These are phyloP conservation scores for Prunus mongolica DNA, from an alignment of 306 rosid genomes.

Conservation along the genomic window DNA sequence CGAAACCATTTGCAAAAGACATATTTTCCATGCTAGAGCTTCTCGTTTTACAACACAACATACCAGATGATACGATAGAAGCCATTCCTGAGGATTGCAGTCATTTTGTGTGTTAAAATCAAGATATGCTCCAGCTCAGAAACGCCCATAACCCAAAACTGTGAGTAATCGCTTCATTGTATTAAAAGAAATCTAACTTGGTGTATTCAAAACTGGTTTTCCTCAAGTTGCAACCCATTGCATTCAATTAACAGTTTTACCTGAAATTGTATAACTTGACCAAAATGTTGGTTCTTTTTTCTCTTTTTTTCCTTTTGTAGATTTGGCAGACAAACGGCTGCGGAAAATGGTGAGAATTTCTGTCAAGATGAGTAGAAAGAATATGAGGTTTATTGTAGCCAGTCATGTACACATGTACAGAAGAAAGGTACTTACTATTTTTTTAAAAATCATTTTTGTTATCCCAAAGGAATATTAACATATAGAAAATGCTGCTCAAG, in stretches of 20 bases:
- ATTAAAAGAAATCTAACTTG: not conserved
- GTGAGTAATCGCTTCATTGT: not conserved
- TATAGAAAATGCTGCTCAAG: not conserved
- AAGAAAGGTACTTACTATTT: not conserved
- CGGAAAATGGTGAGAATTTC: not conserved
- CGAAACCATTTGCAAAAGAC: constrained; percentile 54
- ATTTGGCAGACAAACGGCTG: not conserved
- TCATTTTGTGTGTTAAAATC: not conserved
- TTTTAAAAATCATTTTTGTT: not conserved
- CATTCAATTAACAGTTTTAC: not conserved
- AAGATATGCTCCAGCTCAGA: not conserved
- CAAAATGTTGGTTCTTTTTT: not conserved
- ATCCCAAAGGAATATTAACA: not conserved
- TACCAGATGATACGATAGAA: constrained; percentile 24
- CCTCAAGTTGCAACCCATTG: not conserved
- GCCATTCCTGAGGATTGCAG: constrained; percentile 9
- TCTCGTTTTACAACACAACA: constrained; percentile 32
- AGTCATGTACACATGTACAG: not conserved
- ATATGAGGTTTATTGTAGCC: not conserved
- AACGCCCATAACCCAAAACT: not conserved
- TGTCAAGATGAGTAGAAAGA: not conserved
- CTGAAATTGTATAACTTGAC: not conserved
- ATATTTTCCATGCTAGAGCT: constrained; percentile 47
- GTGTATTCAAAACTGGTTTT: not conserved
- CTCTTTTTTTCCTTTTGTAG: not conserved